Evolutionary conservation across 805 yeast species (phyloP).

Genomic region (Dipodascus geniculatus): DNA sequence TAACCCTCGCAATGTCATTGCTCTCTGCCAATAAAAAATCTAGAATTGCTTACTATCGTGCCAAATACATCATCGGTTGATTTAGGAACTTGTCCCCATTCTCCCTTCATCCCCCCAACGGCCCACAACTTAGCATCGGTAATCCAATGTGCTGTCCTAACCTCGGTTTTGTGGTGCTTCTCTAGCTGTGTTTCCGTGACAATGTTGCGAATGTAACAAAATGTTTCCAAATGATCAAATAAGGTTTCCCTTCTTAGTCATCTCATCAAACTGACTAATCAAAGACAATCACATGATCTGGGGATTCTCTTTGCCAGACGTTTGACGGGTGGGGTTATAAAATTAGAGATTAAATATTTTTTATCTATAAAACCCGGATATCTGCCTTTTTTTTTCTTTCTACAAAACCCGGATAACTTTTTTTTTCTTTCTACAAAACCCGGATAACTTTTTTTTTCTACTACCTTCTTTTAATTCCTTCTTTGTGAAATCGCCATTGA

Average conservation of each 20-base stretch:
- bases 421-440: not conserved
- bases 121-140: not conserved
- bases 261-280: not conserved
- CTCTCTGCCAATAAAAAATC: not conserved
- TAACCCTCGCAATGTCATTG: not conserved
- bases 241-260: not conserved
- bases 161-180: not conserved
- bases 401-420: not conserved
- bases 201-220: not conserved
- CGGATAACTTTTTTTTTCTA: too few relatives aligned
- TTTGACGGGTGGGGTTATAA: not conserved
- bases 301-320: not conserved
- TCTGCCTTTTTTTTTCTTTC: not conserved
- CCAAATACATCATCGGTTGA: not conserved
- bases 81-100: not conserved
- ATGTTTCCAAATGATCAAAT: not conserved
- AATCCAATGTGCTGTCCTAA: not conserved
- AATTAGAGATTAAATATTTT: not conserved
- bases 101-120: too few relatives aligned
- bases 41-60: not conserved
- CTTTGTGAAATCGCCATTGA: too few relatives aligned
- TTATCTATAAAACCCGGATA: conserved; percentile 1
- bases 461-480: not conserved
- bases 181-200: not conserved
- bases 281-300: not conserved